phyloP scores from a whole-genome alignment of 306 rosid genomes.

The Quercus parvula region DNA sequence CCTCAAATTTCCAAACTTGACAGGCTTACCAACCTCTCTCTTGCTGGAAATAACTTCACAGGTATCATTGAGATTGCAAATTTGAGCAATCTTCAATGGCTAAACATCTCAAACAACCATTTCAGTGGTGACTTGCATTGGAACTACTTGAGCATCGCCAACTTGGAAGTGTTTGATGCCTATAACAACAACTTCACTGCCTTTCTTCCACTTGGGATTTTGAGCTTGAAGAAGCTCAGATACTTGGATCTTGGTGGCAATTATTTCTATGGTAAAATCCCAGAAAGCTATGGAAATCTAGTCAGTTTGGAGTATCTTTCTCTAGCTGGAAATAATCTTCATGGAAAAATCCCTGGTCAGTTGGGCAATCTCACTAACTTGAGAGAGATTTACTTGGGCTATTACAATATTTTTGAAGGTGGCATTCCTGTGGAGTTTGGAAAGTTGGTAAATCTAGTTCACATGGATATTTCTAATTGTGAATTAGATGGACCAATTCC shows the following conservation, averaged over 20 bases:
- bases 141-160: constrained; percentile 49
- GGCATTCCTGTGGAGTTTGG: constrained; percentile 79
- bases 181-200: constrained; percentile 76
- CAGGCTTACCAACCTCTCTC: constrained; percentile 54
- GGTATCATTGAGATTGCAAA: constrained; percentile 54
- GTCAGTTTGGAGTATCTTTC: constrained; percentile 65
- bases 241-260: constrained; percentile 84
- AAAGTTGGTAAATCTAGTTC: constrained; percentile 51
- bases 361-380: constrained; percentile 69
- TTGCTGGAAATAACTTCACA: constrained; percentile 72
- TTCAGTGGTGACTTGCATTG: constrained; percentile 59
- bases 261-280: constrained; percentile 61
- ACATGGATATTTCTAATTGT: constrained; percentile 69
- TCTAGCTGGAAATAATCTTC: constrained; percentile 65
- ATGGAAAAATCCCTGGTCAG: constrained; percentile 67
- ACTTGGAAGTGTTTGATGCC: constrained; percentile 67
- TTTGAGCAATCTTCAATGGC: constrained; percentile 50
- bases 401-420: constrained; percentile 70
- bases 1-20: constrained; percentile 57
- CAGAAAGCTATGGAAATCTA: constrained; percentile 52
- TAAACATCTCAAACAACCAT: constrained; percentile 75
- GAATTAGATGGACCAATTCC: constrained; percentile 73
- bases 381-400: constrained; percentile 63
- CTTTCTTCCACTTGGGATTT: constrained; percentile 54
- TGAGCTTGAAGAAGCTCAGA: constrained; percentile 46